A percentile compares a stretch with the other conserved stretches of the same genome.
Conservation (phyloP, 1,284 basidiomycete species). For the Ceratobasidium sp. region DNA sequence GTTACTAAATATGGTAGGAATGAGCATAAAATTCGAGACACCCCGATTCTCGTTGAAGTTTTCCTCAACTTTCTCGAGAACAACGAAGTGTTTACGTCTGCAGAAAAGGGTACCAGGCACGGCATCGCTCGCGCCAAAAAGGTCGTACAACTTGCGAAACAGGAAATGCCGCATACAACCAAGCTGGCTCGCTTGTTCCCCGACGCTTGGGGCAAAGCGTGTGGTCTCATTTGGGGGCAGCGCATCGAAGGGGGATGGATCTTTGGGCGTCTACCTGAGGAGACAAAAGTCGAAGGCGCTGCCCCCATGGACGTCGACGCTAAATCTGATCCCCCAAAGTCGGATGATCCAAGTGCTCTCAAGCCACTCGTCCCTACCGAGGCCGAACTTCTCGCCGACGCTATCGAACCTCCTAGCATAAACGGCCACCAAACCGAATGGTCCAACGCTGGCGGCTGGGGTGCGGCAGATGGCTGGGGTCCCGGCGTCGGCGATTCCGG, state of each 20-base stretch:
- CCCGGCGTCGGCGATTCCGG: not conserved
- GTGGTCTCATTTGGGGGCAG: slow-evolving; percentile 36
- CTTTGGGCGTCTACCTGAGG: slow-evolving; percentile 25
- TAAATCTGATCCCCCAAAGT: not conserved
- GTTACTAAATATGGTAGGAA: slow-evolving; percentile 25
- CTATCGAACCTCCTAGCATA: slow-evolving; percentile 38
- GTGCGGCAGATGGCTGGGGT: slow-evolving; percentile 13
- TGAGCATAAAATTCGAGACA: slow-evolving; percentile 31
- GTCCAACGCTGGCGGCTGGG: not conserved
- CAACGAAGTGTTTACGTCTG: slow-evolving; percentile 24
- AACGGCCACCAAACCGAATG: slow-evolving; percentile 39
- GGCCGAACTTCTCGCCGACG: slow-evolving; percentile 20
- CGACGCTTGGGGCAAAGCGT: slow-evolving; percentile 39
- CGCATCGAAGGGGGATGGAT: slow-evolving; percentile 24
- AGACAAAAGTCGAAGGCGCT: not conserved
- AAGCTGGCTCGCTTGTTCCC: slow-evolving; percentile 35
- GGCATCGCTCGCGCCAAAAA: slow-evolving; percentile 30
- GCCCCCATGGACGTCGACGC: not conserved
- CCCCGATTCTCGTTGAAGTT: slow-evolving; percentile 38
- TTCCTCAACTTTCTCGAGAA: slow-evolving; percentile 43
- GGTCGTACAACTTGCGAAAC: slow-evolving; percentile 29
- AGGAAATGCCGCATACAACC: slow-evolving; percentile 44
- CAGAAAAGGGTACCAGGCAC: slow-evolving; percentile 16
- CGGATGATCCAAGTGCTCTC: not conserved
- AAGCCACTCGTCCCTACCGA: slow-evolving; percentile 21